Conservation (phyloP, 139 green algal species). For the Chlamydomonas schloesseri region DNA sequence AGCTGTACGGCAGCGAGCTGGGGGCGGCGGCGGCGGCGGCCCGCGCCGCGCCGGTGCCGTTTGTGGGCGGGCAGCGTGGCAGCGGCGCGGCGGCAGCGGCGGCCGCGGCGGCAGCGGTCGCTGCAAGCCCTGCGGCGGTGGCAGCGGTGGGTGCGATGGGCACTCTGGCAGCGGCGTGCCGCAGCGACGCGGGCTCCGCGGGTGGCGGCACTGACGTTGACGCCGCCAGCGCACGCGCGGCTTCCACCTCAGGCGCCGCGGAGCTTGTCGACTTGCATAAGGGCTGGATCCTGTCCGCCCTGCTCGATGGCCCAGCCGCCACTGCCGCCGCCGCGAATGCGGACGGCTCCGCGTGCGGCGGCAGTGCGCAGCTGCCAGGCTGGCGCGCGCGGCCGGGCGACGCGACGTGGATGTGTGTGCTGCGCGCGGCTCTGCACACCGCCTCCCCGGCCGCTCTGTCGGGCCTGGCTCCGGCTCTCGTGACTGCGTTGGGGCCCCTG, state of each 20-base stretch:
- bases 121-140: background rate
- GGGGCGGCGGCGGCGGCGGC: background rate
- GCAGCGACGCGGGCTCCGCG: background rate
- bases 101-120: background rate
- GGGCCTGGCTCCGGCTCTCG: constrained; percentile 23
- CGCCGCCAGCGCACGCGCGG: background rate
- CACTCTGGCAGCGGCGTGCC: background rate
- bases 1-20: constrained; percentile 67
- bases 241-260: background rate
- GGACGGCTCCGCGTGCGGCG: too few species aligned
- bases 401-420: constrained; percentile 35
- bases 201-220: background rate
- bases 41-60: background rate
- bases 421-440: constrained; percentile 67
- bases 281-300: constrained; percentile 38
- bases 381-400: constrained; percentile 21
- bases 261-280: constrained; percentile 53
- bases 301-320: constrained; percentile 12
- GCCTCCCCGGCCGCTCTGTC: constrained; percentile 24
- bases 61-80: too few species aligned
- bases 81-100: constrained; percentile 5
- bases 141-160: background rate
- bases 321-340: constrained; percentile 51
- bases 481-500: constrained; percentile 20
- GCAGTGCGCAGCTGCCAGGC: background rate